Percentiles rank a stretch among this genome's conserved stretches.
These are phyloP conservation scores for Neonothopanus nambi DNA, from an alignment of 1,284 basidiomycete species.

Conservation along the genomic window DNA sequence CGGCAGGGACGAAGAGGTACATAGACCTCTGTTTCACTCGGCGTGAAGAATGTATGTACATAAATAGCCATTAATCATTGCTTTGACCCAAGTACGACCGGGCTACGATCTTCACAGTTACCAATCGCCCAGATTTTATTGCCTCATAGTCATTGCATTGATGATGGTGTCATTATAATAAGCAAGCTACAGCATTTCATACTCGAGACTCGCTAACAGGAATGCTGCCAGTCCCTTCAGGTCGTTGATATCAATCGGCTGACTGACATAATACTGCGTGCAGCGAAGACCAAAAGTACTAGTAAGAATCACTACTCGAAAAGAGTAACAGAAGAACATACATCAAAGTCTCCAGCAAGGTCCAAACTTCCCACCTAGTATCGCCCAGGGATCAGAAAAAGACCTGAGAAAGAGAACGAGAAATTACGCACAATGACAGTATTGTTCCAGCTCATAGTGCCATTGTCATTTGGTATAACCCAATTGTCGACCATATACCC, in stretches of 20 bases:
- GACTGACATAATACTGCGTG: slow-evolving; percentile 45
- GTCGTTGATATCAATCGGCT: slow-evolving; percentile 40
- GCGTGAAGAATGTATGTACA: too few relatives aligned
- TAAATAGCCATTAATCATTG: too few relatives aligned
- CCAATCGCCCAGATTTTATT: too few relatives aligned
- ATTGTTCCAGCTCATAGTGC: slow-evolving; percentile 44
- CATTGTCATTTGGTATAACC: slow-evolving; percentile 42
- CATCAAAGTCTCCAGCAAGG: slow-evolving; percentile 39
- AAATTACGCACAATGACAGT: slow-evolving; percentile 40
- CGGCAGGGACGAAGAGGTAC: too few relatives aligned
- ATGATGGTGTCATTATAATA: too few relatives aligned
- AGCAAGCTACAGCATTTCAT: slow-evolving; percentile 31
- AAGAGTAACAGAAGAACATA: slow-evolving; percentile 23
- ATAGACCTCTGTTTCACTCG: too few relatives aligned
- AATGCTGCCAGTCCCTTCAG: slow-evolving; percentile 49
- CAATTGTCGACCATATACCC: slow-evolving; percentile 40
- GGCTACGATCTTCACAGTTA: too few relatives aligned
- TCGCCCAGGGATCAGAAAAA: slow-evolving; percentile 4
- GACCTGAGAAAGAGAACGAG: not conserved
- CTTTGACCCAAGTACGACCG: too few relatives aligned
- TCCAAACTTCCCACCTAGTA: slow-evolving; percentile 45
- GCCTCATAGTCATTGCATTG: too few relatives aligned
- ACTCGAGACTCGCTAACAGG: slow-evolving; percentile 47
- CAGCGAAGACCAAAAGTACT: slow-evolving; percentile 8
- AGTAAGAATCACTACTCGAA: not conserved